Percentiles rank a stretch among this genome's conserved stretches.
phyloP scores from a whole-genome alignment of 2,329 filamentous ascomycete genomes.

The Monosporascus sp. region DNA sequence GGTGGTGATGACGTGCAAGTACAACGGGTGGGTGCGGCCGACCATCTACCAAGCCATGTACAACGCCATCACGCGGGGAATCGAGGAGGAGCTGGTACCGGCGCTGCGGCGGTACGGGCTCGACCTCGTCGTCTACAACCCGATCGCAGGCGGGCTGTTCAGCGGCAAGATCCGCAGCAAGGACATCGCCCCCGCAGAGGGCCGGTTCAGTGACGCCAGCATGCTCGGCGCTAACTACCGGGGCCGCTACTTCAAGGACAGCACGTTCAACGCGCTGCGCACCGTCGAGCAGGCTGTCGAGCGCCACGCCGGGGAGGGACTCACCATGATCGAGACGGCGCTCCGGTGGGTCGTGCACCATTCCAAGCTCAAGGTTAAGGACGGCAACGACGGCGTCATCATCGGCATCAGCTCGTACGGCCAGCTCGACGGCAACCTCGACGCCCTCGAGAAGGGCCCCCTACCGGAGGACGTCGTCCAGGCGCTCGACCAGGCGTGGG shows the following conservation, averaged over 20 bases:
- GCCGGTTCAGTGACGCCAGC: conserved; percentile 60
- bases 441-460: conserved; percentile 60
- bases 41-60: conserved; percentile 88
- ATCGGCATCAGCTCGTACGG: conserved; percentile 53
- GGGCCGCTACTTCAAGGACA: conserved; percentile 66
- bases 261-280: conserved; percentile 56
- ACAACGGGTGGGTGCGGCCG: conserved; percentile 75
- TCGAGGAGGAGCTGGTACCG: conserved; percentile 70
- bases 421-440: conserved; percentile 54
- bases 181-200: conserved; percentile 57
- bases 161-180: conserved; percentile 70
- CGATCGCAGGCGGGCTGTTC: conserved; percentile 74
- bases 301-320: conserved; percentile 47
- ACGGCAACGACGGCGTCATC: conserved; percentile 53
- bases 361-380: conserved; percentile 48
- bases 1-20: conserved; percentile 71
- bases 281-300: conserved; percentile 62
- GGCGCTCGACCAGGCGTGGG: conserved; percentile 73
- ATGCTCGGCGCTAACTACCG: conserved; percentile 53
- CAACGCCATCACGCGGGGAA: conserved; percentile 69
- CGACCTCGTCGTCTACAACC: conserved; percentile 78
- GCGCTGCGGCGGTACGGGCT: conserved; percentile 71
- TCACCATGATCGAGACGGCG: conserved; percentile 68
- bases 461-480: conserved; percentile 71
- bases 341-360: conserved; percentile 71